Conservation (phyloP, 805 yeast species). For the Tetrapisispora iriomotensis region DNA sequence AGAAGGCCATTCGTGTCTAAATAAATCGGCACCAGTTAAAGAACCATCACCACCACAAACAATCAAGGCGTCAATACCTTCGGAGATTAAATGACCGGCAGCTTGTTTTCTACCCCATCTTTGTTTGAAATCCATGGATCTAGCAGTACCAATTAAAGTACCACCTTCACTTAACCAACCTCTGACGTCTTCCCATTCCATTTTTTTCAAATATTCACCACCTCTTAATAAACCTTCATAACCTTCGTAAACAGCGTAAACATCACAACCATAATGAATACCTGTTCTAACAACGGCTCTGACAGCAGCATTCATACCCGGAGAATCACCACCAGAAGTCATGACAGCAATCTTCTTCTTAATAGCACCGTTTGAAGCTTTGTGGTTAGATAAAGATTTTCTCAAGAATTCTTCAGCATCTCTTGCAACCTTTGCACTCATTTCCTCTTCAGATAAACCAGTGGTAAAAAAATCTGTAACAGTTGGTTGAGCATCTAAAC, state of each 20-base stretch:
- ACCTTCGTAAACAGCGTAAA: slow-evolving; percentile 87
- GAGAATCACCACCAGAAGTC: slow-evolving; percentile 99
- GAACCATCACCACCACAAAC: slow-evolving; percentile 99
- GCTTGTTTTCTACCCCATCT: slow-evolving; percentile 76
- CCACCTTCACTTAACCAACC: slow-evolving; percentile 93
- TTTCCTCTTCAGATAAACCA: slow-evolving; percentile 6
- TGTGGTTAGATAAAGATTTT: slow-evolving; percentile 9
- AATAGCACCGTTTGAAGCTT: slow-evolving; percentile 3
- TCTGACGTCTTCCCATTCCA: slow-evolving; percentile 91
- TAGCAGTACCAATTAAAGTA: slow-evolving; percentile 92
- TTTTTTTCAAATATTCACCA: slow-evolving; percentile 63
- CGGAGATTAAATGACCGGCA: slow-evolving; percentile 71
- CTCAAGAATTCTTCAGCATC: slow-evolving; percentile 15
- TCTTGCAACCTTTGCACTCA: slow-evolving; percentile 6
- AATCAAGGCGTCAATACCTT: slow-evolving; percentile 89
- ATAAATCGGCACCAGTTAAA: slow-evolving; percentile 91
- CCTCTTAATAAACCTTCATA: slow-evolving; percentile 89
- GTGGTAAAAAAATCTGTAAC: slow-evolving; percentile 17
- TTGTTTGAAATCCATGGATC: slow-evolving; percentile 79
- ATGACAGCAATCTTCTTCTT: slow-evolving; percentile 67
- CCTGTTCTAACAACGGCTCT: slow-evolving; percentile 93
- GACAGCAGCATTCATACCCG: slow-evolving; percentile 96
- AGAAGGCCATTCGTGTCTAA: slow-evolving; percentile 91
- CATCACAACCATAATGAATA: slow-evolving; percentile 78
- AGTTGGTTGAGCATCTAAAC: slow-evolving; percentile 27